Evolutionary conservation across 2,329 filamentous ascomycete species (phyloP).

Genomic region (Ascochyta lentis): DNA sequence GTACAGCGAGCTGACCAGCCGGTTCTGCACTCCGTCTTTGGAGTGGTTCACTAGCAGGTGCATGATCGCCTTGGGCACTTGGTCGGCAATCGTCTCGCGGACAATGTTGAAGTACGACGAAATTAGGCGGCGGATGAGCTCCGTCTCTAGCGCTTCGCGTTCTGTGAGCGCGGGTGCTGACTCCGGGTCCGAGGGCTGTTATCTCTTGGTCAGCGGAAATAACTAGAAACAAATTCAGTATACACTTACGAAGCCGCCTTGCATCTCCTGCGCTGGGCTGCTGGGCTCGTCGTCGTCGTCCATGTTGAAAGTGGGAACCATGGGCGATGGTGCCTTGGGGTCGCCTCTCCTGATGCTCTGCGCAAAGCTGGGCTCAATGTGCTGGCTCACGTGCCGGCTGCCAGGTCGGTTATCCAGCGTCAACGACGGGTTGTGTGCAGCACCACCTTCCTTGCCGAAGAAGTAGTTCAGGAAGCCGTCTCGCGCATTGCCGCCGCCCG

Average conservation of each 20-base stretch:
- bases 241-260: conserved; percentile 66
- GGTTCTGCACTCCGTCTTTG: conserved; percentile 97
- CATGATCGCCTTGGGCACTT: conserved; percentile 99
- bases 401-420: conserved; percentile 49
- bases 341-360: conserved; percentile 80
- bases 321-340: conserved; percentile 58
- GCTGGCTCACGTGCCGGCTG: conserved; percentile 77
- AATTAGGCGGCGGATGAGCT: conserved; percentile 94
- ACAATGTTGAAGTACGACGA: conserved; percentile 99
- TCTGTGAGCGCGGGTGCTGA: conserved; percentile 90
- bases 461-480: conserved; percentile 99
- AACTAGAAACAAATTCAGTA: not conserved
- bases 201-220: conserved; percentile 22
- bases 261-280: conserved; percentile 48
- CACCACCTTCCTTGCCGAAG: conserved; percentile 88
- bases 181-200: conserved; percentile 50
- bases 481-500: conserved; percentile 66
- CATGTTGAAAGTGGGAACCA: conserved; percentile 14
- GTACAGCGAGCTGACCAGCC: conserved; percentile 94
- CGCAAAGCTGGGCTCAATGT: conserved; percentile 79
- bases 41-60: conserved; percentile 97
- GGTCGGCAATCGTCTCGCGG: conserved; percentile 96
- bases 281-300: conserved; percentile 51
- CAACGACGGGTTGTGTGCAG: conserved; percentile 51
- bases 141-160: conserved; percentile 94